Evolutionary conservation across 2,329 filamentous ascomycete species (phyloP), one percentile per base, ranked within the genome.

Genomic region (Fusarium sp.): DNA sequence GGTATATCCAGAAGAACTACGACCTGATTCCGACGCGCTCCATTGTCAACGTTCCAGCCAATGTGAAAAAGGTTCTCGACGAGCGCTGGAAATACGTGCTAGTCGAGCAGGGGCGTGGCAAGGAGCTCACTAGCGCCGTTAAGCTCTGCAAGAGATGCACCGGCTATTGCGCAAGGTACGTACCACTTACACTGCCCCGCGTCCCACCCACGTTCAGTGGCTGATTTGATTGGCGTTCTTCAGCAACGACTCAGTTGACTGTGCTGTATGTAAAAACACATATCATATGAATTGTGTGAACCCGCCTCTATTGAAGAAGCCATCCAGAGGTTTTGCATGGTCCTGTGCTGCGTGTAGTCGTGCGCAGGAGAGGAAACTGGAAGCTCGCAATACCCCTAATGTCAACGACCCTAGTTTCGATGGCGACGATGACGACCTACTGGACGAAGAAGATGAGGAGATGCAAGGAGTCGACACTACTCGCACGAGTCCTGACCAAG

Each of bases 221-320:
- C 74, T 76, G 65, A 76, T 70, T 61, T 62, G 60, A 60, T 62
- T 58, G 62, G 60, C 24, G 31, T 33, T 56, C 49, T 58, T 58
- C 76, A 97, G 93, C 76, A 92, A 93, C 78, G 94, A 98, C 82
- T 98, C 96, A 39, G 96, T 98, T 24, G 95, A 98, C 79, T 99
- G 96, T 80, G 96, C 95, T 44, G 94, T 98, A 57, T 99, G 96
- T 80, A 89, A 91, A 77, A 91, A 94, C 79, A 98, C 95, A 15
- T 99, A 98, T 81, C 96, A 99, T 83, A 98, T 99, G 95, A 93
- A 94, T 76, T 99, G 96, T 79, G 96, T 99, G 58, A 91, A 92
- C 65, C 96, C 96, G 40, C 94, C 94, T 38, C 81, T 99, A 67
- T 87, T 94, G 54, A 99, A 98, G 80, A 99, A 99, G 80, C 96